phyloP scores from a whole-genome alignment of 352 stramenopile species.

The Phytophthora constricta region DNA sequence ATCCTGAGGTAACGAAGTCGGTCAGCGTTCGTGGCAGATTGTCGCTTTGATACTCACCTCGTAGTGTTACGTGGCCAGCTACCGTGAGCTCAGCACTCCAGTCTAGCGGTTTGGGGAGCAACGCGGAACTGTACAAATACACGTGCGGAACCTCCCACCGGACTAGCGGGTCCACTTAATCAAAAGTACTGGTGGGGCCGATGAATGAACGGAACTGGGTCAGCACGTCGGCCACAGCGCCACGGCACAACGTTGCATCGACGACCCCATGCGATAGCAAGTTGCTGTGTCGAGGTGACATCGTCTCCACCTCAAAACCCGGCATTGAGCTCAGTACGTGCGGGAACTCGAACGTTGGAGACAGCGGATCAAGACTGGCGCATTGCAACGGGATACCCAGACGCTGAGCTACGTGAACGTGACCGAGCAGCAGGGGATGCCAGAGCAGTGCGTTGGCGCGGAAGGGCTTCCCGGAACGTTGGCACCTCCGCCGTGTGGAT shows the following conservation, averaged over 20 bases:
- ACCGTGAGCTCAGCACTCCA: conserved; percentile 49
- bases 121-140: conserved; percentile 45
- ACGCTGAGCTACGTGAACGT: conserved; percentile 46
- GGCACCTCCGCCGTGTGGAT: conserved; percentile 32
- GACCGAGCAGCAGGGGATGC: conserved; percentile 47
- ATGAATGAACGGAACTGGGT: conserved; percentile 48
- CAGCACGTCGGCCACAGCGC: conserved; percentile 34
- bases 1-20: conserved; percentile 10
- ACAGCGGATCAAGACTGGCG: conserved; percentile 38
- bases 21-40: not conserved
- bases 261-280: conserved; percentile 35
- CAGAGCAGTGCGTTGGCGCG: conserved; percentile 47
- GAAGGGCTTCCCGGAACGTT: conserved; percentile 38
- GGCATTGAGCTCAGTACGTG: conserved; percentile 40
- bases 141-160: conserved; percentile 49
- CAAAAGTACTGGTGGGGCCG: conserved; percentile 27
- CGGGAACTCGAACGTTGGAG: conserved; percentile 46
- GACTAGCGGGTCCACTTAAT: conserved; percentile 27
- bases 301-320: conserved; percentile 11
- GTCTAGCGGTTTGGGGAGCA: conserved; percentile 47
- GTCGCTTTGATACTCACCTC: not conserved
- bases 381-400: conserved; percentile 58
- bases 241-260: conserved; percentile 39
- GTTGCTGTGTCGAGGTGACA: conserved; percentile 33
- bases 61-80: conserved; percentile 38